phyloP scores from a whole-genome alignment of 2,329 filamentous ascomycete species.

The Paraphaeosphaeria minitans region DNA sequence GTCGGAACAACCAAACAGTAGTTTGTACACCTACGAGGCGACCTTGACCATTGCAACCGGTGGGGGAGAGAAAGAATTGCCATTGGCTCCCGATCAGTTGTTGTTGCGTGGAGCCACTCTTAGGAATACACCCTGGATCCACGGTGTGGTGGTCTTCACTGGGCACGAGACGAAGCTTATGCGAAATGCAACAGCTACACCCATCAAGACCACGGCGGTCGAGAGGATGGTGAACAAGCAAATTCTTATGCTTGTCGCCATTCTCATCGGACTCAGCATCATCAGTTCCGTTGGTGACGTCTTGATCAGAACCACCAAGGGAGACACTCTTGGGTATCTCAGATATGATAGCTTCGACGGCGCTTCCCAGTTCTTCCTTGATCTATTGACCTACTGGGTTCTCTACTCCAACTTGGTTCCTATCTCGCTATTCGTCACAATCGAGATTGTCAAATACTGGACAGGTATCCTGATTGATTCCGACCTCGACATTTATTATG shows the following conservation, averaged over 20 bases:
- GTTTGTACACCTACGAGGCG: constrained; percentile 96
- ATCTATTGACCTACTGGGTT: constrained; percentile 98
- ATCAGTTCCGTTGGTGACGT: constrained; percentile 92
- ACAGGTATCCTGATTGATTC: constrained; percentile 98
- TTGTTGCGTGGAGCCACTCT: constrained; percentile 90
- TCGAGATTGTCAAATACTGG: constrained; percentile 97
- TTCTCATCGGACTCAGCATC: constrained; percentile 82
- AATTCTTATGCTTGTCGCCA: constrained; percentile 85
- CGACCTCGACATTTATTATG: constrained; percentile 97
- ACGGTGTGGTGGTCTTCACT: constrained; percentile 94
- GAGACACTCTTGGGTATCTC: constrained; percentile 73
- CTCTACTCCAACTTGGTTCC: constrained; percentile 95
- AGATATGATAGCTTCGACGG: constrained; percentile 64
- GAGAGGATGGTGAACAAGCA: constrained; percentile 93
- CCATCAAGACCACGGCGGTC: constrained; percentile 96
- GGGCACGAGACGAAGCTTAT: constrained; percentile 99
- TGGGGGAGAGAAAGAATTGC: constrained; percentile 89
- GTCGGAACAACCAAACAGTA: constrained; percentile 98
- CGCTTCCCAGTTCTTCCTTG: constrained; percentile 84
- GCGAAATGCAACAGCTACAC: constrained; percentile 95
- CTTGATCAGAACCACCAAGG: constrained; percentile 69
- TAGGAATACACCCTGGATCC: constrained; percentile 95
- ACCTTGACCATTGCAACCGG: constrained; percentile 89
- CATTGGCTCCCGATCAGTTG: constrained; percentile 89
- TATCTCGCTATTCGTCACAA: constrained; percentile 95